Percentiles rank a stretch among this genome's conserved stretches.
Evolutionary conservation across 768 basidiomycete genomes (phyloP).

Genomic region (Coprinopsis strossmayeri): DNA sequence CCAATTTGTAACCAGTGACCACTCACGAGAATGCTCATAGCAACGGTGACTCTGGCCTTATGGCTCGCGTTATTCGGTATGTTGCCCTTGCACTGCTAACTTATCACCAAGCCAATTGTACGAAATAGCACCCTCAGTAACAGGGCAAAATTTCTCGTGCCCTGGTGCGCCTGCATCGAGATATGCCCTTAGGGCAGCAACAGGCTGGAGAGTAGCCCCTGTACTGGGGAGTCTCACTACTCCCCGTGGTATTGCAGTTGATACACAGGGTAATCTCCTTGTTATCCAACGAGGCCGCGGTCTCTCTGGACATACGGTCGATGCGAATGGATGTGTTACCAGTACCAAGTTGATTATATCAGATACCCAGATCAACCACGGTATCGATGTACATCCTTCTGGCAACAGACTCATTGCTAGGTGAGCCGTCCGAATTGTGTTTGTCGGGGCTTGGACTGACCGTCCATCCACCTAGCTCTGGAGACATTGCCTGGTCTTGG

Average conservation of each 20-base stretch:
- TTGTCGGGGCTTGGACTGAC: not conserved
- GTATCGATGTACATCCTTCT: slow-evolving; percentile 7
- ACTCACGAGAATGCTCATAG: not conserved
- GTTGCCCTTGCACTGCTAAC: not conserved
- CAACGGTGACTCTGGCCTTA: not conserved
- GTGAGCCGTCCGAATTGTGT: not conserved
- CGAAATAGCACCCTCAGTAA: no score
- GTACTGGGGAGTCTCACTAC: not conserved
- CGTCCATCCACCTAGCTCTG: not conserved
- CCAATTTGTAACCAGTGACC: not conserved
- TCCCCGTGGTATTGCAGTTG: not conserved
- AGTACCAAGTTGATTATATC: slow-evolving; percentile 11
- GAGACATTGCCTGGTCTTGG: slow-evolving; percentile 11
- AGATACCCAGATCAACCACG: slow-evolving; percentile 12
- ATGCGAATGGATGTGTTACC: slow-evolving; percentile 11
- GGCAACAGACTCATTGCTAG: slow-evolving; percentile 11
- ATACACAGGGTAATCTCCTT: not conserved
- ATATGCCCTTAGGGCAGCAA: not conserved
- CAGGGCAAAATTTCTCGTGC: no score
- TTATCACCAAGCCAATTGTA: no score
- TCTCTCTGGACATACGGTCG: slow-evolving; percentile 4
- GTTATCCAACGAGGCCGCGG: slow-evolving; percentile 1
- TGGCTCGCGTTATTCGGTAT: not conserved
- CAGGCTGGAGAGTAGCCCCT: not conserved
- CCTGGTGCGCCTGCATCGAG: not conserved